Evolutionary conservation across 768 basidiomycete genomes (phyloP).

Genomic region (Russula griseocarnosa): DNA sequence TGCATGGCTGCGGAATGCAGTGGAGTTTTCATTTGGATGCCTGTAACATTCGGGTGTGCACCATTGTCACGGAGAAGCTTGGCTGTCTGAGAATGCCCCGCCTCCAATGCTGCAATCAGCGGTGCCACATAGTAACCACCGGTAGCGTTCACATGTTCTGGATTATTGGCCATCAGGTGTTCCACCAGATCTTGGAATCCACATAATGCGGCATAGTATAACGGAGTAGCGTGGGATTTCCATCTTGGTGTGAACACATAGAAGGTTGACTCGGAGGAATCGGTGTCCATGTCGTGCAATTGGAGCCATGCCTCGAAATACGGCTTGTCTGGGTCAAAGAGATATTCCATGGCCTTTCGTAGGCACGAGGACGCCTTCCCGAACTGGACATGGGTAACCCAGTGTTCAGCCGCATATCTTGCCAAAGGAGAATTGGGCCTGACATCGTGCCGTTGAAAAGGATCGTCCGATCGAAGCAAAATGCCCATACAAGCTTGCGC

Average conservation of each 20-base stretch:
- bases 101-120: background rate
- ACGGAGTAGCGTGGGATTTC: background rate
- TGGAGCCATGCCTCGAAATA: background rate
- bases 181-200: background rate
- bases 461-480: no score
- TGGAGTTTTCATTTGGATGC: fast-evolving
- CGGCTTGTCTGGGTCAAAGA: background rate
- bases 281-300: background rate
- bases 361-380: background rate
- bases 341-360: background rate
- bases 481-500: no score
- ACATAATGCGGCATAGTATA: background rate
- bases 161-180: background rate
- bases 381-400: background rate
- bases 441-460: background rate
- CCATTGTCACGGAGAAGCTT: background rate
- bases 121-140: background rate
- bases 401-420: background rate
- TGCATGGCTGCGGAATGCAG: background rate
- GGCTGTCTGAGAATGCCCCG: background rate
- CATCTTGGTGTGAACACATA: no score
- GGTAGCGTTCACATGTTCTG: background rate
- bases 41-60: background rate
- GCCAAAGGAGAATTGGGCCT: background rate
- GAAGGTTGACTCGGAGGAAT: no score